A percentile compares a stretch with the other conserved stretches of the same genome.
Evolutionary conservation across 768 basidiomycete genomes (phyloP).

Genomic region (Saitozyma podzolica): DNA sequence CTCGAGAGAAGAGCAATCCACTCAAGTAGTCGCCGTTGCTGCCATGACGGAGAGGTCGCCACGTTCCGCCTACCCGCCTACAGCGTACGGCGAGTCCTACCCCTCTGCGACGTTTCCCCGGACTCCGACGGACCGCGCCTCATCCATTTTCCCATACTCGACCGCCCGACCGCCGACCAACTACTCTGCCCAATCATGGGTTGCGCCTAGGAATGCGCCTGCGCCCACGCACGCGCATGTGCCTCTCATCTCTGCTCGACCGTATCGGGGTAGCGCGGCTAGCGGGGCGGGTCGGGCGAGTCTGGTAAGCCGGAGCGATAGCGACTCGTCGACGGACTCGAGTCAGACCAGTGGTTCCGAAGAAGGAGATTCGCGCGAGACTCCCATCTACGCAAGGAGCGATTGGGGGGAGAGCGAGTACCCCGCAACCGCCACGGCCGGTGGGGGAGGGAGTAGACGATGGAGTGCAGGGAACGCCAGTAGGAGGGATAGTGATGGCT

Average conservation of each 20-base stretch:
- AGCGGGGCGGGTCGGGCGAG: not conserved
- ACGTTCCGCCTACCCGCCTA: too few species aligned
- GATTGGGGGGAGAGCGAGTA: conserved; percentile 13
- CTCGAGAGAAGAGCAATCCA: too few species aligned
- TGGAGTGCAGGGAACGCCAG: not conserved
- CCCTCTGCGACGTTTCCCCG: not conserved
- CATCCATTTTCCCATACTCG: conserved; percentile 40
- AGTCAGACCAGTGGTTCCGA: not conserved
- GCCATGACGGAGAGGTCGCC: too few species aligned
- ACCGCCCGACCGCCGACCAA: conserved; percentile 32
- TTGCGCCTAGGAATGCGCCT: not conserved
- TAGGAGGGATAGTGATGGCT: conserved; percentile 1
- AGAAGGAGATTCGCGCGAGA: conserved; percentile 6
- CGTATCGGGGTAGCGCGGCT: too few species aligned
- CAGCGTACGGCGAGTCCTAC: too few species aligned
- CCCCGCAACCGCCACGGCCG: not conserved
- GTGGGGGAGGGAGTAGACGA: not conserved
- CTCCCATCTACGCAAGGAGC: conserved; percentile 21
- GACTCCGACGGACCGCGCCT: conserved; percentile 11
- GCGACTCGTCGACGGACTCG: not conserved
- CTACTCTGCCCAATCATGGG: conserved; percentile 19
- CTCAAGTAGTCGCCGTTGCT: too few species aligned
- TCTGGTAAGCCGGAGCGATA: not conserved
- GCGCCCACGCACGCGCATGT: not conserved
- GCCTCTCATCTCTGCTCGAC: conserved; percentile 4